Conservation (phyloP, 148 eudicot species). For the Heliosperma pusillum region DNA sequence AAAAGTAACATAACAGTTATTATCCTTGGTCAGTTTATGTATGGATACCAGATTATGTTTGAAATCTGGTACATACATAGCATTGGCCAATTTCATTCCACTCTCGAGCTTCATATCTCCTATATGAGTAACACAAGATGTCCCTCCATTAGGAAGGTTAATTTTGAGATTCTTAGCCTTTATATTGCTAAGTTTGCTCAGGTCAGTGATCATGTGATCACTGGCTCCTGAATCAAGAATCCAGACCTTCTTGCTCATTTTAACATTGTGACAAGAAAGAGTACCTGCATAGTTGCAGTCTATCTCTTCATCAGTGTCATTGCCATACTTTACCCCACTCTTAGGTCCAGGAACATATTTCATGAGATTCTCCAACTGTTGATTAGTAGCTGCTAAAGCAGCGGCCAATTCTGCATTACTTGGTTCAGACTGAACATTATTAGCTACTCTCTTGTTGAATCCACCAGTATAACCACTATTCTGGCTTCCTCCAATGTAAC, state of each 20-base stretch:
- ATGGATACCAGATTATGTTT: not conserved
- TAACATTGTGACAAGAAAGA: not conserved
- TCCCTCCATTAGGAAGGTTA: not conserved
- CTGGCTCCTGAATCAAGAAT: not conserved
- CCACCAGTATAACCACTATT: too few species aligned
- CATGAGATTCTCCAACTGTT: not conserved
- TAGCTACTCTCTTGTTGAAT: not conserved
- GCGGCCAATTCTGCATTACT: not conserved
- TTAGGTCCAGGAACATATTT: not conserved
- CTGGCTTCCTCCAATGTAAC: too few species aligned
- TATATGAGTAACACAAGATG: not conserved
- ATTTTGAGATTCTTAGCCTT: not conserved
- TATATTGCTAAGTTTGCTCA: not conserved
- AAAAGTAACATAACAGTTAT: not conserved
- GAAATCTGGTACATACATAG: not conserved
- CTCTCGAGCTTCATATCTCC: not conserved
- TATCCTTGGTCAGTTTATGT: not conserved
- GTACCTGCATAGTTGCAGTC: not conserved
- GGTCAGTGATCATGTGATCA: not conserved
- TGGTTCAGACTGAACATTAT: not conserved
- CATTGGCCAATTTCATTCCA: not conserved
- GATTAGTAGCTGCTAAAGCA: not conserved
- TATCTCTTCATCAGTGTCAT: not conserved
- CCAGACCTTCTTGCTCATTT: not conserved
- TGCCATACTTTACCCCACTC: not conserved